These are phyloP conservation scores for Lentinula novae-zelandiae DNA, from an alignment of 1,284 basidiomycete genomes.

Conservation along the genomic window DNA sequence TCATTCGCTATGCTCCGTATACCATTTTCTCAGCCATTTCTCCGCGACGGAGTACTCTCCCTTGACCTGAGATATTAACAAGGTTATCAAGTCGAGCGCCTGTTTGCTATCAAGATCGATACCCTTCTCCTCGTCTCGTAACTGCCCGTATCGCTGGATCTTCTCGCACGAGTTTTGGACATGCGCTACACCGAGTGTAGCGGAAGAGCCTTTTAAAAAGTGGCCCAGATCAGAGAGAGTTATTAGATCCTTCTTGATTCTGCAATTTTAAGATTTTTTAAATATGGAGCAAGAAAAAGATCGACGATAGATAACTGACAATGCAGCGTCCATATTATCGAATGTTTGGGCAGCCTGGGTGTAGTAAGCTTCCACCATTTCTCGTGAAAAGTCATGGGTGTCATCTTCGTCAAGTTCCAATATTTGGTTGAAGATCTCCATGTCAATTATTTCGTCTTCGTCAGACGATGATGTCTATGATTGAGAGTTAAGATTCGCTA, in stretches of 20 bases:
- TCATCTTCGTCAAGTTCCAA: conserved; percentile 89
- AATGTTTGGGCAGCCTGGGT: conserved; percentile 76
- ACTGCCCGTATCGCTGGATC: conserved; percentile 83
- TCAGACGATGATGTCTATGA: conserved; percentile 11
- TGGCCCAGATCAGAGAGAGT: conserved; percentile 80
- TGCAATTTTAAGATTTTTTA: conserved; percentile 26
- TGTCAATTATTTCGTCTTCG: conserved; percentile 52
- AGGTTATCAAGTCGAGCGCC: conserved; percentile 61
- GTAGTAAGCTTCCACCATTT: conserved; percentile 82
- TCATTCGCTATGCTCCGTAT: conserved; percentile 10
- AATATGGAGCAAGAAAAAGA: conserved; percentile 16
- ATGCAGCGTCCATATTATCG: conserved; percentile 69
- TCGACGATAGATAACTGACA: conserved; percentile 54
- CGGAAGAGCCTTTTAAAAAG: conserved; percentile 93
- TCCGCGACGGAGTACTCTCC: conserved; percentile 37
- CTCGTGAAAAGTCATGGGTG: conserved; percentile 71
- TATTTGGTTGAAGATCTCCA: conserved; percentile 81
- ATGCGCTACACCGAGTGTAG: conserved; percentile 79
- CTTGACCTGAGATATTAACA: conserved; percentile 32
- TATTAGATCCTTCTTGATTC: conserved; percentile 52
- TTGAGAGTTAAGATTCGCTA: conserved; percentile 4
- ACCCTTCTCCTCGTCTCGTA: conserved; percentile 45
- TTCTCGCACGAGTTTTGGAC: conserved; percentile 84
- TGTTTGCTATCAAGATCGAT: conserved; percentile 32
- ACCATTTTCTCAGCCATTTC: conserved; percentile 37